These are phyloP conservation scores for Lentinula novae-zelandiae DNA, from an alignment of 1,284 basidiomycete species.

Conservation along the genomic window DNA sequence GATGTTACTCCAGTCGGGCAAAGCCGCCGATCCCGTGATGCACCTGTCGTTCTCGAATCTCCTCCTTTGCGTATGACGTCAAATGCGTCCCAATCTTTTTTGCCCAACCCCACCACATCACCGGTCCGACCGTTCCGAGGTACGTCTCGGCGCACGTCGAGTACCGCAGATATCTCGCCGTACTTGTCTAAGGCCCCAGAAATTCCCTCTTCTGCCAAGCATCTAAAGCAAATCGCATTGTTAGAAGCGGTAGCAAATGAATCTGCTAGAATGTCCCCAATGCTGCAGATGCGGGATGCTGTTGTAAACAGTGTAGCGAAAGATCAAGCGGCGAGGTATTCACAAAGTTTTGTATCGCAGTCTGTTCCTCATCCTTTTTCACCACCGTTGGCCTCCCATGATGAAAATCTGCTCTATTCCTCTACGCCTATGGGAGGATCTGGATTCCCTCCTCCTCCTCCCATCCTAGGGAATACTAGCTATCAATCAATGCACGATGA, in stretches of 20 bases:
- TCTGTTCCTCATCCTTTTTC: slow-evolving; percentile 7
- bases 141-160: slow-evolving; percentile 30
- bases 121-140: slow-evolving; percentile 10
- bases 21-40: neutral
- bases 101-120: slow-evolving; percentile 16
- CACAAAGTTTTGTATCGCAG: neutral
- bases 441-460: slow-evolving; percentile 15
- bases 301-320: slow-evolving; percentile 22
- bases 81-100: neutral
- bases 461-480: slow-evolving; percentile 10
- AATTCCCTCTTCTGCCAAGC: slow-evolving; percentile 53
- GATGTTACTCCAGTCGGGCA: neutral
- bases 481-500: slow-evolving; percentile 28
- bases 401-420: slow-evolving; percentile 14
- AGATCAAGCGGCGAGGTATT: slow-evolving; percentile 14
- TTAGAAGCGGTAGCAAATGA: slow-evolving; percentile 73
- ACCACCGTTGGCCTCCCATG: neutral
- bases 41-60: neutral
- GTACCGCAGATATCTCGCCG: slow-evolving; percentile 59
- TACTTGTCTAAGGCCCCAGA: slow-evolving; percentile 51
- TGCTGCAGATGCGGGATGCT: slow-evolving; percentile 31
- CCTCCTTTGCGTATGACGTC: neutral
- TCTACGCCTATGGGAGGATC: slow-evolving; percentile 10
- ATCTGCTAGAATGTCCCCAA: slow-evolving; percentile 57
- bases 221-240: slow-evolving; percentile 66